phyloP scores from a whole-genome alignment of 2,329 filamentous ascomycete species.

The Fusarium aywerte region DNA sequence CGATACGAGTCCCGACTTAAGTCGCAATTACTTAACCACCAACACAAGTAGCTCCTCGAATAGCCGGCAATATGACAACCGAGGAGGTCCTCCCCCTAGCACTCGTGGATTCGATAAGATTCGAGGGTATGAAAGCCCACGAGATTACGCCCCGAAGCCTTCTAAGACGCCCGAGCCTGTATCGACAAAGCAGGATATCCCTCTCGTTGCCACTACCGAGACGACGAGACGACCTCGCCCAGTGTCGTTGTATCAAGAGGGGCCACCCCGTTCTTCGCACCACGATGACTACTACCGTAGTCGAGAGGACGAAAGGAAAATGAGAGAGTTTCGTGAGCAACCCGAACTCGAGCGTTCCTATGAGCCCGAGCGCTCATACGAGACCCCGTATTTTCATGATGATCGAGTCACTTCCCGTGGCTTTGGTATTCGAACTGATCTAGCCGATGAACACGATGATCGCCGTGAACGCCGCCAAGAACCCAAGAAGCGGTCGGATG shows the following conservation, averaged over 20 bases:
- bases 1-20: constrained; percentile 57
- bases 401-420: constrained; percentile 60
- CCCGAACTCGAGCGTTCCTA: constrained; percentile 50
- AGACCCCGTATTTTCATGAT: constrained; percentile 56
- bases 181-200: constrained; percentile 36
- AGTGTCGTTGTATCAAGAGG: constrained; percentile 65
- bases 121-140: constrained; percentile 60
- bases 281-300: constrained; percentile 61
- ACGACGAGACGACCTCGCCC: constrained; percentile 54
- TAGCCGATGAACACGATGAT: constrained; percentile 54
- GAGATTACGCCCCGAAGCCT: constrained; percentile 56
- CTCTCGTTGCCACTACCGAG: constrained; percentile 31
- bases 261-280: constrained; percentile 55
- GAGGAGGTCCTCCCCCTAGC: constrained; percentile 71
- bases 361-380: constrained; percentile 43
- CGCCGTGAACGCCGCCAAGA: constrained; percentile 54
- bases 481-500: constrained; percentile 48
- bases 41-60: constrained; percentile 34
- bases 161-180: constrained; percentile 53
- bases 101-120: constrained; percentile 78
- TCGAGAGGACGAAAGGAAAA: constrained; percentile 59
- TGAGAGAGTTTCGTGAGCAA: constrained; percentile 56
- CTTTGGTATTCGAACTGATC: constrained; percentile 62
- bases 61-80: constrained; percentile 53
- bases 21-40: constrained; percentile 55